Evolutionary conservation across 495 filamentous ascomycete species (phyloP).

Genomic region (Hypoxylon lienhwacheense): DNA sequence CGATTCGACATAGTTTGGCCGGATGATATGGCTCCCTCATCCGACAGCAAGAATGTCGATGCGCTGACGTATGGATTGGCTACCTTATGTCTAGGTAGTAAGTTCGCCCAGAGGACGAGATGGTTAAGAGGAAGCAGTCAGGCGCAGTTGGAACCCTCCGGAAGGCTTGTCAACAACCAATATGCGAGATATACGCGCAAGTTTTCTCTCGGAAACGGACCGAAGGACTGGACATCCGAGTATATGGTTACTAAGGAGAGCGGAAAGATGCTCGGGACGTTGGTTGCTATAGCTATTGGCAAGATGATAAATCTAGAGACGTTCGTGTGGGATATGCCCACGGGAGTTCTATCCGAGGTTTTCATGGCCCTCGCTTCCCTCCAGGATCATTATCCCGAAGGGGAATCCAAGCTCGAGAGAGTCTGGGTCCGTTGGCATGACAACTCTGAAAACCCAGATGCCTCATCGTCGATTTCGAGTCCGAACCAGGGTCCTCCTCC

Average conservation of each 20-base stretch:
- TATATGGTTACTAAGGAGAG: slow-evolving; percentile 87
- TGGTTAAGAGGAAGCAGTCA: slow-evolving; percentile 34
- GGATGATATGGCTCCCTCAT: slow-evolving; percentile 62
- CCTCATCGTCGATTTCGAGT: slow-evolving; percentile 30
- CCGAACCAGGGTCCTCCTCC: slow-evolving; percentile 40
- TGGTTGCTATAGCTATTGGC: slow-evolving; percentile 82
- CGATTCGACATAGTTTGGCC: slow-evolving; percentile 96
- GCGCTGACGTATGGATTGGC: slow-evolving; percentile 88
- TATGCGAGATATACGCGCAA: slow-evolving; percentile 85
- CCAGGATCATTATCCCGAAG: slow-evolving; percentile 60
- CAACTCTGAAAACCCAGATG: slow-evolving; percentile 55
- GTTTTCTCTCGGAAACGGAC: slow-evolving; percentile 90
- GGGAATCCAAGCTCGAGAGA: slow-evolving; percentile 69
- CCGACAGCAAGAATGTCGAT: slow-evolving; percentile 77
- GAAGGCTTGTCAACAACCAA: slow-evolving; percentile 57
- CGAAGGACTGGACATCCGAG: slow-evolving; percentile 77
- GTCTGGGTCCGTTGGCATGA: slow-evolving; percentile 93
- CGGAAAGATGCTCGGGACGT: slow-evolving; percentile 89
- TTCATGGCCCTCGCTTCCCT: slow-evolving; percentile 82
- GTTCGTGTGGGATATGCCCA: slow-evolving; percentile 97
- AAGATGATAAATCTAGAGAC: slow-evolving; percentile 88
- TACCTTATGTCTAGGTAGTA: slow-evolving; percentile 79
- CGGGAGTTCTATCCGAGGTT: slow-evolving; percentile 81
- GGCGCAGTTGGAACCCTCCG: slow-evolving; percentile 29
- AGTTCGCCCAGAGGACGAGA: slow-evolving; percentile 61